Evolutionary conservation across 1,284 basidiomycete genomes (phyloP).

Genomic region (Mycosarcoma mackinlayi): DNA sequence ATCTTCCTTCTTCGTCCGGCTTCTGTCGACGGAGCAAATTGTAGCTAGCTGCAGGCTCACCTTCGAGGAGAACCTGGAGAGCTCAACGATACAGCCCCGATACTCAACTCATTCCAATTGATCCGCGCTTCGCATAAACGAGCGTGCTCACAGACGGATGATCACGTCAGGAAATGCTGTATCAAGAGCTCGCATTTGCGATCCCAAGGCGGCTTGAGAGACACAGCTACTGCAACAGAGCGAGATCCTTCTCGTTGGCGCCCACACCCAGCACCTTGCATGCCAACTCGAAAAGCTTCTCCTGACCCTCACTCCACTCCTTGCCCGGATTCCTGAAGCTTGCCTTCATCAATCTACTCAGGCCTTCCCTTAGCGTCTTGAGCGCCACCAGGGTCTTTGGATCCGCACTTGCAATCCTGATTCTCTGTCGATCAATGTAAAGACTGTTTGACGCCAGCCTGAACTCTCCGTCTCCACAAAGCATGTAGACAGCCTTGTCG

Average conservation of each 20-base stretch:
- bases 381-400: constrained; percentile 80
- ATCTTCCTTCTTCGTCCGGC: background rate
- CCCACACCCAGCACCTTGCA: constrained; percentile 69
- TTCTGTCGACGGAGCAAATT: too few relatives aligned
- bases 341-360: constrained; percentile 76
- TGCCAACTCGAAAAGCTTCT: constrained; percentile 74
- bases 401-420: constrained; percentile 76
- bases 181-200: too few relatives aligned
- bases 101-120: constrained; percentile 15
- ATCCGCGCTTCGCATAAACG: constrained; percentile 21
- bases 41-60: too few relatives aligned
- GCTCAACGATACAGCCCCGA: too few relatives aligned
- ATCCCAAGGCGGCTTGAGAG: too few relatives aligned
- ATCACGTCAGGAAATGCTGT: too few relatives aligned
- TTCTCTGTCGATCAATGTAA: constrained; percentile 87
- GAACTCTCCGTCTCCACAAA: constrained; percentile 92
- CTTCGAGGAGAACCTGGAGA: too few relatives aligned
- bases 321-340: constrained; percentile 72
- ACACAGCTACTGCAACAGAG: constrained; percentile 28
- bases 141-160: too few relatives aligned
- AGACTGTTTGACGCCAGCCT: constrained; percentile 81
- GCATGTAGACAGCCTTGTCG: constrained; percentile 81
- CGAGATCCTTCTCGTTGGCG: constrained; percentile 56
- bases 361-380: constrained; percentile 79
- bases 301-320: constrained; percentile 74